A percentile compares a stretch with the other conserved stretches of the same genome.
phyloP scores from a whole-genome alignment of 768 basidiomycete species.

The Leucocoprinus birnbaumii region DNA sequence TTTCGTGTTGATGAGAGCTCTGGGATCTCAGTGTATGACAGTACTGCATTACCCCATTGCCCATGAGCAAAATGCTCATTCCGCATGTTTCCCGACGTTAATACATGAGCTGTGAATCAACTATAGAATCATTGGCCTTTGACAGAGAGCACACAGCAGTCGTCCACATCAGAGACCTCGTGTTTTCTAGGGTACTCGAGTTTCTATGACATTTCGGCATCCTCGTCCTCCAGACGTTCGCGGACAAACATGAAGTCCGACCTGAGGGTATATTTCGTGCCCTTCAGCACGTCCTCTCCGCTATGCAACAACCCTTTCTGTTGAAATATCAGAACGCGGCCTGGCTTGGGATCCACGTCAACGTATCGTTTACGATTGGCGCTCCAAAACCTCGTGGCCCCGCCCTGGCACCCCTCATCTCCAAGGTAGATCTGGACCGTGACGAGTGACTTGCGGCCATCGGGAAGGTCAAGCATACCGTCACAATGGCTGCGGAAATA shows the following conservation, averaged over 20 bases:
- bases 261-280: conserved; percentile 38
- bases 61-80: not conserved
- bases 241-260: conserved; percentile 37
- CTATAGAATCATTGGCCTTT: not conserved
- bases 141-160: not conserved
- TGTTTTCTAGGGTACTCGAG: not conserved
- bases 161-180: not conserved
- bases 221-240: not conserved
- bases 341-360: conserved; percentile 40
- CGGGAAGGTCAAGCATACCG: conserved; percentile 30
- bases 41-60: not conserved
- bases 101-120: not conserved
- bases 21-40: too few species aligned
- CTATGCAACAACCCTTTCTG: conserved; percentile 37
- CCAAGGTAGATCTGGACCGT: conserved; percentile 48
- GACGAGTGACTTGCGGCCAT: conserved; percentile 34
- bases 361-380: conserved; percentile 24
- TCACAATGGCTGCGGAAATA: conserved; percentile 41
- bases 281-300: conserved; percentile 36
- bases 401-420: conserved; percentile 32
- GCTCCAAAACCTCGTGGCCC: conserved; percentile 37
- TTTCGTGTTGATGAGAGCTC: too few species aligned
- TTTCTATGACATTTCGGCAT: not conserved
- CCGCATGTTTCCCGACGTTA: not conserved
- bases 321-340: conserved; percentile 44